Conservation (phyloP, 257 asterid genomes). For the Linderniella brevidens region DNA sequence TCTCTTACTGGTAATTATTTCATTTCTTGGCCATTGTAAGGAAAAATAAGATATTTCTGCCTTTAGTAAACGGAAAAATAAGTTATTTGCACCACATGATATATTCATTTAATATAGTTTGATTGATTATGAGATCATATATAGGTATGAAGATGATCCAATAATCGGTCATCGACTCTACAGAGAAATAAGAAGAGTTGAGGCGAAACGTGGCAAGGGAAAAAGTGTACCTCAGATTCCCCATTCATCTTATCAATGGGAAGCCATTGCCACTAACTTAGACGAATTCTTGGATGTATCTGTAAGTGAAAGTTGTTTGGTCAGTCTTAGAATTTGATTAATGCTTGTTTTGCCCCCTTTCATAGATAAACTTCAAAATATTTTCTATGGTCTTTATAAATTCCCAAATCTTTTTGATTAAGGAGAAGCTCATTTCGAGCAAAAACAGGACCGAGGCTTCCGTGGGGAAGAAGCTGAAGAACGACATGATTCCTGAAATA, state of each 20-base stretch:
- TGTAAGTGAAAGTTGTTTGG: conserved; percentile 28
- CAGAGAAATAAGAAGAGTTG: conserved; percentile 75
- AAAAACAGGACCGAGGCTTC: conserved; percentile 77
- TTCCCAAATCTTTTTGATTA: conserved; percentile 9
- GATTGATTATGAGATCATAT: background rate
- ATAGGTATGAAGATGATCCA: conserved; percentile 93
- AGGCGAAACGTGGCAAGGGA: conserved; percentile 87
- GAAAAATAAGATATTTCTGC: too few relatives aligned
- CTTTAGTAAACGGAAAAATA: too few relatives aligned
- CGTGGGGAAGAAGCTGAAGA: conserved; percentile 83
- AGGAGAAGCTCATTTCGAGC: conserved; percentile 87
- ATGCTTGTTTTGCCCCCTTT: too few relatives aligned
- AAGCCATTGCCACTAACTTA: conserved; percentile 79
- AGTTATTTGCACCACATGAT: too few relatives aligned
- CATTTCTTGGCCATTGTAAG: background rate
- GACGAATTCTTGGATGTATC: conserved; percentile 80
- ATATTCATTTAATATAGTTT: too few relatives aligned
- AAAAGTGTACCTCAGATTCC: conserved; percentile 55
- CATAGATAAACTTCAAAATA: too few relatives aligned
- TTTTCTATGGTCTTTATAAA: too few relatives aligned
- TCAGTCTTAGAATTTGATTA: too few relatives aligned
- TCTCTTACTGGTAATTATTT: conserved; percentile 68
- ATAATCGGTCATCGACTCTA: conserved; percentile 75
- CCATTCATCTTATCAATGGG: conserved; percentile 83
- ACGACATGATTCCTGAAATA: conserved; percentile 76